Evolutionary conservation across 202 grass and related monocot species (phyloP).

Genomic region (Carex sylvatica): DNA sequence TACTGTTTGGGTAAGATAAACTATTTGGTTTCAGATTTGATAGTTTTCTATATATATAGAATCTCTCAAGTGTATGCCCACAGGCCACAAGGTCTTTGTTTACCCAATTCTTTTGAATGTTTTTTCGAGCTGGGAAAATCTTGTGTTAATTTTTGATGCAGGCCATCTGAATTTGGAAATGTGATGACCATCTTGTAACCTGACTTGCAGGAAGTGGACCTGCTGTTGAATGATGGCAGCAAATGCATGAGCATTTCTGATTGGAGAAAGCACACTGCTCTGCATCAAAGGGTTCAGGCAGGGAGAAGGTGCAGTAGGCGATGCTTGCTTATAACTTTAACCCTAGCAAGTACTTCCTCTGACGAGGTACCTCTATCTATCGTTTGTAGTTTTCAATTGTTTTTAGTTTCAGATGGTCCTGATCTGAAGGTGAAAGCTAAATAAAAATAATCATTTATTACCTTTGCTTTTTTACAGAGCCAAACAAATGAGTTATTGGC

Average conservation of each 20-base stretch:
- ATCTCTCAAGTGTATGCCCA: no score
- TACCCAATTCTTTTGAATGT: no score
- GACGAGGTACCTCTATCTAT: slow-evolving; percentile 40
- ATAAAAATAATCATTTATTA: no score
- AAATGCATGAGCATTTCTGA: slow-evolving; percentile 89
- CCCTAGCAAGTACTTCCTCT: slow-evolving; percentile 45
- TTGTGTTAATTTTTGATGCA: no score
- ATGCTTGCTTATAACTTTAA: slow-evolving; percentile 75
- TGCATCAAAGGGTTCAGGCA: slow-evolving; percentile 77
- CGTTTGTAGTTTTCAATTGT: not conserved
- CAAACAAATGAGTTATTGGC: slow-evolving; percentile 86
- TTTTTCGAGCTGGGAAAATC: no score
- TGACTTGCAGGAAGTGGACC: slow-evolving; percentile 69
- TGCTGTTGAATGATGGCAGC: slow-evolving; percentile 92
- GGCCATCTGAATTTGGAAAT: not conserved
- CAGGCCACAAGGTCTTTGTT: no score
- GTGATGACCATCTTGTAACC: not conserved
- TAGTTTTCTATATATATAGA: no score
- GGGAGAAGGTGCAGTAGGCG: slow-evolving; percentile 79
- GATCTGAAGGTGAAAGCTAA: not conserved
- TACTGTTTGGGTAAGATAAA: no score
- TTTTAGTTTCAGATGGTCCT: slow-evolving; percentile 13
- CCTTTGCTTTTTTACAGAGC: slow-evolving; percentile 42
- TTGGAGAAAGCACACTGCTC: slow-evolving; percentile 68
- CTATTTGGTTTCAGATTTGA: no score